A percentile compares a stretch with the other conserved stretches of the same genome.
These are phyloP conservation scores for Nakazawaea populi DNA, from an alignment of 805 yeast genomes.

Conservation along the genomic window DNA sequence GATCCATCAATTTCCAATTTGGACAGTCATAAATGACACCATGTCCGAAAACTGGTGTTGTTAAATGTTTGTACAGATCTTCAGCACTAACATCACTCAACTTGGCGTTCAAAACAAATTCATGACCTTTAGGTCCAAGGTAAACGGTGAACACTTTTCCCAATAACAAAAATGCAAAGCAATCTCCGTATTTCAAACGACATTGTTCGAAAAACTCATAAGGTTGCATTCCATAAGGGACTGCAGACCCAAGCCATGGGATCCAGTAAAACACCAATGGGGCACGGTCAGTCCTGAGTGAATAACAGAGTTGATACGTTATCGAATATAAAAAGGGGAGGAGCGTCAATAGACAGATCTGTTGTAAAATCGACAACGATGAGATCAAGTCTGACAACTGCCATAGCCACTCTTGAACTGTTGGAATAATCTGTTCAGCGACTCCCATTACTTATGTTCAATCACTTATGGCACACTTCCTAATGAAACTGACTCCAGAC, in stretches of 20 bases:
- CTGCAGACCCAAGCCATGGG: conserved; percentile 95
- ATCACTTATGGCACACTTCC: too few relatives aligned
- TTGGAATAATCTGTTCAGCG: conserved; percentile 1
- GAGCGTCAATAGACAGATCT: conserved; percentile 27
- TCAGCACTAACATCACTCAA: conserved; percentile 90
- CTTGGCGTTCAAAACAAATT: conserved; percentile 88
- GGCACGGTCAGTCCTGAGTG: conserved; percentile 74
- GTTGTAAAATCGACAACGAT: conserved; percentile 20
- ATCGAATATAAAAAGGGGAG: conserved; percentile 63
- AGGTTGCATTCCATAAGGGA: conserved; percentile 87
- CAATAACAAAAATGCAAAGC: conserved; percentile 81
- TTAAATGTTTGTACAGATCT: conserved; percentile 90
- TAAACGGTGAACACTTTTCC: conserved; percentile 95
- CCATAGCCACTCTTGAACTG: not conserved
- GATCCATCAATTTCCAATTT: conserved; percentile 92
- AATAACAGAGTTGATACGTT: conserved; percentile 61
- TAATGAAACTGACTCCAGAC: too few relatives aligned
- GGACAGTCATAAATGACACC: conserved; percentile 98
- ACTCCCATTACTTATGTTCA: conserved; percentile 1
- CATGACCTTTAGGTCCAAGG: conserved; percentile 97
- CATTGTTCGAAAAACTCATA: conserved; percentile 80
- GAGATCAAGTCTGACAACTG: conserved; percentile 6
- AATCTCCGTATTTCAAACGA: conserved; percentile 84
- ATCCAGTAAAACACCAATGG: conserved; percentile 90
- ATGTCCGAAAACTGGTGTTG: conserved; percentile 98